Conservation (phyloP, 306 rosid genomes). For the Cicer yamashitae region DNA sequence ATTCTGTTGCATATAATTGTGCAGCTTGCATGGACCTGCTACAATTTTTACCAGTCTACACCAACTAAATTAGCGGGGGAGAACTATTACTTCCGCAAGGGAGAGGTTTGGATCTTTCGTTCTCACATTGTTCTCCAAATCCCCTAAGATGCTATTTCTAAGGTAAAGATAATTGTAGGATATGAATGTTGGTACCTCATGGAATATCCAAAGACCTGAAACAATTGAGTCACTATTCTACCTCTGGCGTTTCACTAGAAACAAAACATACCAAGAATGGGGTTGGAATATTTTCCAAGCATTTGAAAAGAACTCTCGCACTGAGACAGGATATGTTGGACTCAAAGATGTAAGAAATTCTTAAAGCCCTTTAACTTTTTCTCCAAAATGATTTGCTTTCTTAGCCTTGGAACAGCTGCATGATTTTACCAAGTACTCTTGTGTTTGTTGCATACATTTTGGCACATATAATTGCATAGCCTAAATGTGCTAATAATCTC, state of each 20-base stretch:
- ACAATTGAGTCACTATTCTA: constrained; percentile 92
- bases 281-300: constrained; percentile 98
- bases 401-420: constrained; percentile 35
- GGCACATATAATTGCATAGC: background rate
- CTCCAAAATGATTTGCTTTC: constrained; percentile 35
- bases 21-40: constrained; percentile 99
- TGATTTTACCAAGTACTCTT: constrained; percentile 15
- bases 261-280: constrained; percentile 97
- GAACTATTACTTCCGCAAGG: constrained; percentile 76
- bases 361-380: constrained; percentile 29
- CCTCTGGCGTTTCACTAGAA: constrained; percentile 92
- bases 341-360: constrained; percentile 82
- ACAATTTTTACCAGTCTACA: constrained; percentile 88
- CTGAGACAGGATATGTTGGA: constrained; percentile 91
- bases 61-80: constrained; percentile 97
- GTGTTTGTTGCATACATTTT: constrained; percentile 13
- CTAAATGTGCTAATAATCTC: constrained; percentile 27
- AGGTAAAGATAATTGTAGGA: constrained; percentile 61
- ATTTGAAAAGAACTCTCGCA: constrained; percentile 87
- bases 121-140: constrained; percentile 32
- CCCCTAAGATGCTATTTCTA: constrained; percentile 33
- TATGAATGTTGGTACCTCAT: constrained; percentile 89
- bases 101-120: constrained; percentile 67
- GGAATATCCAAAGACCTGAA: constrained; percentile 98
- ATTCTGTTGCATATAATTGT: constrained; percentile 28